Percentiles rank a stretch among this genome's conserved stretches.
Evolutionary conservation across 2,329 filamentous ascomycete species (phyloP).

Genomic region (Colletotrichum phormii): DNA sequence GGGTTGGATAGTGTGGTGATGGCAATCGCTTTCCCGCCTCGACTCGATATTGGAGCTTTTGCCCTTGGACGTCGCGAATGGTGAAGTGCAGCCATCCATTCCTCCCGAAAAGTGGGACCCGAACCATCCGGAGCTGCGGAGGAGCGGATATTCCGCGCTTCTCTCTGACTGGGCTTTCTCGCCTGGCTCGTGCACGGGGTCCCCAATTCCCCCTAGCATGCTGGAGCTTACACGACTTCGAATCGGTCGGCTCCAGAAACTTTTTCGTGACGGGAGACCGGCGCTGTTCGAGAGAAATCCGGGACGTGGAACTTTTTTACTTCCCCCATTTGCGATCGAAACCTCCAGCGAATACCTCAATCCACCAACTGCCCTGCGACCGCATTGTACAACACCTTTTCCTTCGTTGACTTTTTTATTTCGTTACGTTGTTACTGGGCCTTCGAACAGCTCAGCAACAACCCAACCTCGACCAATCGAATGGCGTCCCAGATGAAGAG

Average conservation of each 20-base stretch:
- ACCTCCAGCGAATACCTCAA: constrained; percentile 45
- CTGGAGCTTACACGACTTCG: constrained; percentile 49
- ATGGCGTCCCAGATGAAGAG: constrained; percentile 51
- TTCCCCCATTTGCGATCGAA: constrained; percentile 14
- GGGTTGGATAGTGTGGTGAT: constrained; percentile 34
- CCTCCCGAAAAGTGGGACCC: constrained; percentile 20
- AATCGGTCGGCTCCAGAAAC: constrained; percentile 47
- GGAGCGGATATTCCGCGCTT: constrained; percentile 22
- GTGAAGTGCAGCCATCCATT: constrained; percentile 22
- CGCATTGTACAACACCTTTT: constrained; percentile 24
- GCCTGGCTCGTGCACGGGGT: constrained; percentile 26
- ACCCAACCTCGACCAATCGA: constrained; percentile 2
- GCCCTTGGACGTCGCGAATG: constrained; percentile 30
- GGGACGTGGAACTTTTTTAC: constrained; percentile 30
- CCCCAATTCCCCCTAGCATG: constrained; percentile 13
- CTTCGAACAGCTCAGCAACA: background rate
- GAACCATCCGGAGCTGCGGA: constrained; percentile 24
- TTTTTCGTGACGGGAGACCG: constrained; percentile 44
- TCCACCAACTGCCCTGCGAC: constrained; percentile 50
- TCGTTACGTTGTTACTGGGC: background rate
- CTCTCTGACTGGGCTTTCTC: too few species aligned
- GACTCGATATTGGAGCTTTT: constrained; percentile 26
- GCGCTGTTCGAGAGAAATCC: constrained; percentile 18
- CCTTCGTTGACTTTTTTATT: background rate
- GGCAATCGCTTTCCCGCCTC: constrained; percentile 40